Conservation (phyloP, 1,139 yeast genomes). For the Suhomyces chickasaworum region DNA sequence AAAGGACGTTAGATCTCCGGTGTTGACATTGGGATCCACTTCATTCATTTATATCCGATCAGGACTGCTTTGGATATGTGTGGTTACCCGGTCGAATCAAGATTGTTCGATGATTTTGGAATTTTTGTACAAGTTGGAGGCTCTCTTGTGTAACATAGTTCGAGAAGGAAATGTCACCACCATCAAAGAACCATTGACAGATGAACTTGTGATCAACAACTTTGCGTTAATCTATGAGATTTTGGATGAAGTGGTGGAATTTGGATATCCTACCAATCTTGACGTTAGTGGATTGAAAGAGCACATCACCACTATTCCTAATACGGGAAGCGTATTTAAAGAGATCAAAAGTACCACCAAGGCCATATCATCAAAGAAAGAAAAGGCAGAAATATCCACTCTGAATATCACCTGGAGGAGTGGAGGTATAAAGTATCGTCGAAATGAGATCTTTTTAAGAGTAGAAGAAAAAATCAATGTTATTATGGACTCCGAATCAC, state of each 20-base stretch:
- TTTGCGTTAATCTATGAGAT: conserved; percentile 73
- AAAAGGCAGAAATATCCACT: conserved; percentile 3
- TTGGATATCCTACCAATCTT: conserved; percentile 78
- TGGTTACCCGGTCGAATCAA: conserved; percentile 83
- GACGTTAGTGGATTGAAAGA: conserved; percentile 48
- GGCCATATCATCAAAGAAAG: conserved; percentile 3
- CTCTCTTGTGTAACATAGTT: conserved; percentile 36
- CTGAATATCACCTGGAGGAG: conserved; percentile 63
- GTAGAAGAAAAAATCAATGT: conserved; percentile 76
- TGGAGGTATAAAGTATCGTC: conserved; percentile 71
- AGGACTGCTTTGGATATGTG: conserved; percentile 76
- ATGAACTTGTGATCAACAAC: conserved; percentile 45
- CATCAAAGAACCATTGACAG: conserved; percentile 23
- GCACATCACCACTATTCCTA: conserved; percentile 26
- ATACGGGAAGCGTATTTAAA: conserved; percentile 28
- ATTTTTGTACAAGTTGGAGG: conserved; percentile 64
- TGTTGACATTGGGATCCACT: conserved; percentile 88
- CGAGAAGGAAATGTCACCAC: conserved; percentile 19
- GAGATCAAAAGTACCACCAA: conserved; percentile 13
- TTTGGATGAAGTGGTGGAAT: conserved; percentile 75
- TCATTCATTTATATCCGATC: conserved; percentile 80
- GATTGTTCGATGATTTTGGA: conserved; percentile 84
- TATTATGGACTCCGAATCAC: conserved; percentile 60
- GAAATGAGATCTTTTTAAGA: conserved; percentile 78
- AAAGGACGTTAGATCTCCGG: conserved; percentile 66